Conservation (phyloP, 106 monocot species). For the Acorus calamus region DNA sequence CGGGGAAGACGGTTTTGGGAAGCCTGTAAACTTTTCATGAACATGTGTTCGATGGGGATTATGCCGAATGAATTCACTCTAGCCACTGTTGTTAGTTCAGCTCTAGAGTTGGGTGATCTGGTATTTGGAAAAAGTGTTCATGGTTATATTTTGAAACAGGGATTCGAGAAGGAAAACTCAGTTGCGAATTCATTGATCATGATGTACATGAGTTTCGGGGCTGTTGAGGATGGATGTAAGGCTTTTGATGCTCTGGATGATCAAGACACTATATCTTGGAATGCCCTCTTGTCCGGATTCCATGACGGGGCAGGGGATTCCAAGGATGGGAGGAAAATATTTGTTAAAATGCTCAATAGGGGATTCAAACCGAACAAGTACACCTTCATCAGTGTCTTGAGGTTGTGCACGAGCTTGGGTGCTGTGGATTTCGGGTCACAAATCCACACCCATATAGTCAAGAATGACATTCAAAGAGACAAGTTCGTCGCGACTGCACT, state of each 20-base stretch:
- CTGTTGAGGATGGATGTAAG: slow-evolving; percentile 22
- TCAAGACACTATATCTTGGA: slow-evolving; percentile 40
- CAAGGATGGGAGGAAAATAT: slow-evolving; percentile 17
- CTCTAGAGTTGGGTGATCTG: slow-evolving; percentile 10
- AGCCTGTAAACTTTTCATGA: slow-evolving; percentile 24
- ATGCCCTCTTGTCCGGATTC: slow-evolving; percentile 41
- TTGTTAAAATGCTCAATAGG: slow-evolving; percentile 26
- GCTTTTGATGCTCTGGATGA: slow-evolving; percentile 13
- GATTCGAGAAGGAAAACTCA: slow-evolving; percentile 14
- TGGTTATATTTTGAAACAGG: slow-evolving; percentile 20
- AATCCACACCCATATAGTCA: slow-evolving; percentile 30
- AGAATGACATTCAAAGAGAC: slow-evolving; percentile 15
- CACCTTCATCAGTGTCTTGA: slow-evolving; percentile 24
- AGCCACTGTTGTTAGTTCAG: slow-evolving; percentile 17
- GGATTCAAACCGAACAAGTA: slow-evolving; percentile 19
- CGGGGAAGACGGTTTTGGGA: slow-evolving; percentile 14
- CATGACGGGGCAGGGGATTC: slow-evolving; percentile 10
- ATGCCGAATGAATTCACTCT: slow-evolving; percentile 26
- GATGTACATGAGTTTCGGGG: slow-evolving; percentile 28
- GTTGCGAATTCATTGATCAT: slow-evolving; percentile 22
- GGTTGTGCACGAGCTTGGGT: slow-evolving; percentile 21
- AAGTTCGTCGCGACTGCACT: slow-evolving; percentile 12
- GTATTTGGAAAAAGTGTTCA: slow-evolving; percentile 16
- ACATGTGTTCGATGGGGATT: slow-evolving; percentile 14
- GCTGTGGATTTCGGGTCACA: slow-evolving; percentile 13